These are phyloP conservation scores for Rhodofomes roseus DNA, from an alignment of 1,284 basidiomycete species.

Conservation along the genomic window DNA sequence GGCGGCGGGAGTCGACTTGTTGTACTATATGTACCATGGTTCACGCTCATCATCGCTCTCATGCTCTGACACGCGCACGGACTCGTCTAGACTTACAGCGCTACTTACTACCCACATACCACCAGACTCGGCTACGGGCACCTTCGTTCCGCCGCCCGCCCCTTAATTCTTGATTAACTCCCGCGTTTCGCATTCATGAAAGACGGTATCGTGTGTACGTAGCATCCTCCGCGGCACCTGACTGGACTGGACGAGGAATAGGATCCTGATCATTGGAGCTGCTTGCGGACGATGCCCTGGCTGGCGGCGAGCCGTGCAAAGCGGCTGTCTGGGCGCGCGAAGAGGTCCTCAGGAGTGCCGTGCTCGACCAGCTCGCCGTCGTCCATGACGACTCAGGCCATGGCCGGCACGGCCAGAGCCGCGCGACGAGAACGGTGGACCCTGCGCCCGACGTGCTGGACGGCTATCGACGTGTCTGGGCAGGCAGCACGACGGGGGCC, in stretches of 20 bases:
- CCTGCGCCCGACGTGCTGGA: too few relatives aligned
- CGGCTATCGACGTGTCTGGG: too few relatives aligned
- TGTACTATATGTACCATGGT: not conserved
- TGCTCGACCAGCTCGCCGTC: not conserved
- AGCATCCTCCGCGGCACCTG: not conserved
- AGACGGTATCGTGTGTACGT: not conserved
- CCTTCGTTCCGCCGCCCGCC: not conserved
- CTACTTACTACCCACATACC: not conserved
- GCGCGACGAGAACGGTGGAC: too few relatives aligned
- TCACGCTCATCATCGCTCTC: not conserved
- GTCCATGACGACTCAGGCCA: not conserved
- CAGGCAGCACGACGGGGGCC: too few relatives aligned
- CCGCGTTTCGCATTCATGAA: not conserved
- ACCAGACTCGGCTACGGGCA: not conserved
- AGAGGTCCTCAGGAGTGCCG: not conserved
- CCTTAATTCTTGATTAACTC: not conserved
- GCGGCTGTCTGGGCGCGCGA: not conserved
- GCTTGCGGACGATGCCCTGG: not conserved
- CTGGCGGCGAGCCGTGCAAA: not conserved
- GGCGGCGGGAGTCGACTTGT: too few relatives aligned
- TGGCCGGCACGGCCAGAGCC: too few relatives aligned
- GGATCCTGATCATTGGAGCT: not conserved
- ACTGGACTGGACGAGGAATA: not conserved
- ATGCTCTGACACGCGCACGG: not conserved
- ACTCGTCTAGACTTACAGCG: not conserved